Conservation (phyloP, 2,329 filamentous ascomycete species). For the Aureobasidium subglaciale region DNA sequence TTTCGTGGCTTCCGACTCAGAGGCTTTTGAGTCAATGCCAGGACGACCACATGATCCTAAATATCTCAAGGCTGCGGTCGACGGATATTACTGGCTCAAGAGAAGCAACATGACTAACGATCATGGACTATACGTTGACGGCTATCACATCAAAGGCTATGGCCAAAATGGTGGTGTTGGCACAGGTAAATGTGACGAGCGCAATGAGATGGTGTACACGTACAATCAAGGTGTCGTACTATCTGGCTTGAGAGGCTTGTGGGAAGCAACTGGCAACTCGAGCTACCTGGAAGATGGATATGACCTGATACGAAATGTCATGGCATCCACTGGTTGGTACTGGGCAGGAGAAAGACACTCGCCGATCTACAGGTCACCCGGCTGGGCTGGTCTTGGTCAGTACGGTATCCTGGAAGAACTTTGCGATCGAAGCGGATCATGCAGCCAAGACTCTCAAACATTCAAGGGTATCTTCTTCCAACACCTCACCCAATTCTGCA, state of each 20-base stretch:
- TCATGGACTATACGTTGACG: conserved; percentile 74
- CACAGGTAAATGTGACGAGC: conserved; percentile 67
- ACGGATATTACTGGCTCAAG: conserved; percentile 66
- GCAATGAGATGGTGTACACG: conserved; percentile 84
- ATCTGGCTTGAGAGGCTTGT: conserved; percentile 72
- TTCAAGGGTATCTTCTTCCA: conserved; percentile 97
- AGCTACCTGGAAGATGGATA: conserved; percentile 75
- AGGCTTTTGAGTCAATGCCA: conserved; percentile 17
- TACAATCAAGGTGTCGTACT: conserved; percentile 93
- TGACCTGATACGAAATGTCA: conserved; percentile 63
- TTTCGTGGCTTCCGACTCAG: conserved; percentile 33
- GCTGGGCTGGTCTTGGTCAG: conserved; percentile 69
- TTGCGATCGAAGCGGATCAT: conserved; percentile 68
- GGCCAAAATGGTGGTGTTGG: conserved; percentile 48
- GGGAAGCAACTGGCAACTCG: conserved; percentile 65
- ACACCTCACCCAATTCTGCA: conserved; percentile 74
- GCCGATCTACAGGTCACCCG: neutral
- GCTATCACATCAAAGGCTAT: conserved; percentile 74
- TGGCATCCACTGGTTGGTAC: conserved; percentile 71
- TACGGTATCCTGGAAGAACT: conserved; percentile 72
- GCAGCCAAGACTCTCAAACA: conserved; percentile 76
- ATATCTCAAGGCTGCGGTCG: conserved; percentile 47
- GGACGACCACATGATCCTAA: conserved; percentile 62
- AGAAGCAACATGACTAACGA: conserved; percentile 54
- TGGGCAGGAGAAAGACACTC: conserved; percentile 22